Conservation (phyloP, 495 filamentous ascomycete genomes). For the Aspergillus sparsus region DNA sequence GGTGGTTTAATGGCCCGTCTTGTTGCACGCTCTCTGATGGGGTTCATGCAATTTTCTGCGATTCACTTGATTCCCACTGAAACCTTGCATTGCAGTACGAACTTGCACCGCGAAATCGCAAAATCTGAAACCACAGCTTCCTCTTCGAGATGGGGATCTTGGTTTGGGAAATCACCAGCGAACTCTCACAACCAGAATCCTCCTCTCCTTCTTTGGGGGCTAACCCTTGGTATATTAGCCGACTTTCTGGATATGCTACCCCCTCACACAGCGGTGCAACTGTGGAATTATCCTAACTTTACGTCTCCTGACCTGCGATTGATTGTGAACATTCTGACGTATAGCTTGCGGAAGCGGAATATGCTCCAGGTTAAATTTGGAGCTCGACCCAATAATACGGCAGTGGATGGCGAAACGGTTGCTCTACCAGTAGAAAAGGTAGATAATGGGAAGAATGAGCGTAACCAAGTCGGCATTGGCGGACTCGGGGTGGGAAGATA, state of each 20-base stretch:
- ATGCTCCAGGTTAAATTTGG: constrained; percentile 41
- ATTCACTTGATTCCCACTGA: constrained; percentile 64
- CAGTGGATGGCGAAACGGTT: constrained; percentile 43
- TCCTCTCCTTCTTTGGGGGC: constrained; percentile 71
- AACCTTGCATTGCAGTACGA: constrained; percentile 55
- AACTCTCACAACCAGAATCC: constrained; percentile 33
- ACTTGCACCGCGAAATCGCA: constrained; percentile 47
- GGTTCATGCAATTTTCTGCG: constrained; percentile 73
- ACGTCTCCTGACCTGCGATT: constrained; percentile 63
- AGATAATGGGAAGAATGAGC: constrained; percentile 26
- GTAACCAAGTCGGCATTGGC: constrained; percentile 48
- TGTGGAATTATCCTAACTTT: constrained; percentile 76
- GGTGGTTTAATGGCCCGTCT: constrained; percentile 52
- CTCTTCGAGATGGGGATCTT: constrained; percentile 32
- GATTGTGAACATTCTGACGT: constrained; percentile 62
- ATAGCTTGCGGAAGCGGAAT: constrained; percentile 60
- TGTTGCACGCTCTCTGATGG: constrained; percentile 57
- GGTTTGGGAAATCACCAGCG: constrained; percentile 38
- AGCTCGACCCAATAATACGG: constrained; percentile 41
- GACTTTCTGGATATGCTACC: constrained; percentile 75
- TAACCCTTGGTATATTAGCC: constrained; percentile 70
- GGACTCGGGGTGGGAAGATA: constrained; percentile 50
- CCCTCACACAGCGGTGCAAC: constrained; percentile 57
- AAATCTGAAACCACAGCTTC: constrained; percentile 20
- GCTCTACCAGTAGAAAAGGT: constrained; percentile 40